These are phyloP conservation scores for Zychaea mexicana DNA, from an alignment of 371 early-diverging fungal genomes.

Conservation along the genomic window DNA sequence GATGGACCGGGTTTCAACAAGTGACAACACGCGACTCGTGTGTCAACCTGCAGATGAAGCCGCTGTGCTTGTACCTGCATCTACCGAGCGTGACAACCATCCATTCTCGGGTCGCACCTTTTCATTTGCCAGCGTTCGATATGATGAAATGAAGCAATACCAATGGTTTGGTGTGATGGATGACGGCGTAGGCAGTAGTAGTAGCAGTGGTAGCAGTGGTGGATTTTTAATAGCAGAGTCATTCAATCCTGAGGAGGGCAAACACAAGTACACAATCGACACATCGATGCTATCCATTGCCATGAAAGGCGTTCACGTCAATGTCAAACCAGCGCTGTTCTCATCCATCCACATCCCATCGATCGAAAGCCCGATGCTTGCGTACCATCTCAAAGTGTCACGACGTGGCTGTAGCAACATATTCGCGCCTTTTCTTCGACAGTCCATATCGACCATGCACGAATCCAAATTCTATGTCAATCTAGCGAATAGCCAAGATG, in stretches of 20 bases:
- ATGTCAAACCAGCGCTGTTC: conserved; percentile 40
- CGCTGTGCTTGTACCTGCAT: conserved; percentile 49
- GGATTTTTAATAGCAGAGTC: conserved; percentile 61
- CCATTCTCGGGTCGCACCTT: conserved; percentile 46
- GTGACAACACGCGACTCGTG: conserved; percentile 14
- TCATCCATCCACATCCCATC: conserved; percentile 58
- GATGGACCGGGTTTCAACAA: neutral
- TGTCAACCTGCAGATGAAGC: conserved; percentile 32
- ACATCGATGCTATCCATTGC: conserved; percentile 52
- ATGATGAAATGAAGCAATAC: conserved; percentile 42
- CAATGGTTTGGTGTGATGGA: conserved; percentile 52
- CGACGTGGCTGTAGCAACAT: conserved; percentile 47
- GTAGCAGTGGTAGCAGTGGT: conserved; percentile 10
- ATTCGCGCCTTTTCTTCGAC: conserved; percentile 64
- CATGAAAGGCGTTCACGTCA: conserved; percentile 35
- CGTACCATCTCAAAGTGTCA: conserved; percentile 57
- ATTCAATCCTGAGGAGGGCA: conserved; percentile 25
- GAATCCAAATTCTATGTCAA: conserved; percentile 75
- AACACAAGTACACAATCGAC: conserved; percentile 30
- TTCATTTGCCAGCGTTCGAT: conserved; percentile 43
- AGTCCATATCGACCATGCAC: conserved; percentile 71
- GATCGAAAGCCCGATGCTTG: conserved; percentile 63
- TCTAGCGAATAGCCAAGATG: conserved; percentile 27
- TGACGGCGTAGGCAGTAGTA: conserved; percentile 11
- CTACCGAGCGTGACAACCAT: conserved; percentile 30